Conservation (phyloP, 768 basidiomycete genomes). For the Zangia roseola region DNA sequence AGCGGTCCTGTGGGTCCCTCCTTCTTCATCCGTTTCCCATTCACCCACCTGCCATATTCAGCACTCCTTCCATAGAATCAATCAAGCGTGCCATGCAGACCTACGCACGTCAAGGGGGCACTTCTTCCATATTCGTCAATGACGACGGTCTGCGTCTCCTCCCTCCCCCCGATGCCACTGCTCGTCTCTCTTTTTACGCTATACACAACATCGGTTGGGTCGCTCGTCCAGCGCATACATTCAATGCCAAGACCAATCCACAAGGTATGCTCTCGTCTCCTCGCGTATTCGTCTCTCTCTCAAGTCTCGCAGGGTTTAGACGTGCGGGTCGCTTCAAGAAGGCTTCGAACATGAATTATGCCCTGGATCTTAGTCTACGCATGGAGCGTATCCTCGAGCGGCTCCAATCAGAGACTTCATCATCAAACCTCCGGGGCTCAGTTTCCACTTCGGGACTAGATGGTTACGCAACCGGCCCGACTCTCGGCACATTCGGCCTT, state of each 20-base stretch:
- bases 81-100: conserved; percentile 62
- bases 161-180: conserved; percentile 43
- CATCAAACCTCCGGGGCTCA: conserved; percentile 19
- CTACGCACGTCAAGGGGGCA: conserved; percentile 65
- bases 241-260: conserved; percentile 43
- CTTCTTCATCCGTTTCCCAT: not conserved
- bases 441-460: conserved; percentile 26
- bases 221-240: conserved; percentile 51
- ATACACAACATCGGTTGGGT: conserved; percentile 60
- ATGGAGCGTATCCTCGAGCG: conserved; percentile 31
- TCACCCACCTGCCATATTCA: conserved; percentile 5
- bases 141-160: conserved; percentile 62
- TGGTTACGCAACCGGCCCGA: conserved; percentile 26
- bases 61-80: conserved; percentile 50
- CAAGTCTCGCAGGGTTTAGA: conserved; percentile 23
- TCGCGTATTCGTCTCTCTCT: conserved; percentile 36
- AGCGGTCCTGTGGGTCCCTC: conserved; percentile 43
- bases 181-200: conserved; percentile 52
- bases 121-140: conserved; percentile 56
- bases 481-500: conserved; percentile 51
- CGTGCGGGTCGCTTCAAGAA: conserved; percentile 87
- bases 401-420: conserved; percentile 28
- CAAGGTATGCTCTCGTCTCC: conserved; percentile 35
- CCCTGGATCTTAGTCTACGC: conserved; percentile 44
- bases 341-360: conserved; percentile 91